A percentile compares a stretch with the other conserved stretches of the same genome.
phyloP scores from a whole-genome alignment of 345 rosid species.

The Lumnitzera racemosa region DNA sequence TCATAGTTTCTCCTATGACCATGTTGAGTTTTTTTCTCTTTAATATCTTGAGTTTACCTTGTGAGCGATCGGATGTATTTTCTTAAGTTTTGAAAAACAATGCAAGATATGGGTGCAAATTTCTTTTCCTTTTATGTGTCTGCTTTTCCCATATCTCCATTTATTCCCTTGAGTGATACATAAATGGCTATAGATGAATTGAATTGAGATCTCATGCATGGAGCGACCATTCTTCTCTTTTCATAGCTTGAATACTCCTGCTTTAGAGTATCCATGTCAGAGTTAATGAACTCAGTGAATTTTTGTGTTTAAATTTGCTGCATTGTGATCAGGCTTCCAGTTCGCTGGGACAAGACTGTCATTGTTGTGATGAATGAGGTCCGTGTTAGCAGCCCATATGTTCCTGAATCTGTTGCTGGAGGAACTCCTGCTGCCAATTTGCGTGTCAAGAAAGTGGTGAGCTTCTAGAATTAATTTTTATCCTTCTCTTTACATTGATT shows the following conservation, averaged over 20 bases:
- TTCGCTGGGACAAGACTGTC: constrained; percentile 88
- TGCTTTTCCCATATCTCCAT: no score
- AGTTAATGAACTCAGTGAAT: background rate
- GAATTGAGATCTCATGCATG: no score
- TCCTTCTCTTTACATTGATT: background rate
- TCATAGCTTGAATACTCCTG: background rate
- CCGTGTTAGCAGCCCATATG: constrained; percentile 83
- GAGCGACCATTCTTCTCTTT: no score
- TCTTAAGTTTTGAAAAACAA: no score
- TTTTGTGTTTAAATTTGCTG: constrained; percentile 1
- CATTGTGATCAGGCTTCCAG: constrained; percentile 74
- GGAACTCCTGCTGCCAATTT: constrained; percentile 96
- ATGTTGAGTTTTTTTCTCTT: no score
- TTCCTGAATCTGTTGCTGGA: constrained; percentile 76
- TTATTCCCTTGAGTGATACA: no score
- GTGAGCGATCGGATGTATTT: no score
- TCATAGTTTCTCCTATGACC: no score
- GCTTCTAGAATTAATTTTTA: constrained; percentile 9
- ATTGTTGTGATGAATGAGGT: constrained; percentile 93
- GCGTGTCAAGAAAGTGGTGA: constrained; percentile 97
- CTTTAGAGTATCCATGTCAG: background rate
- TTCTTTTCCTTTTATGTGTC: no score
- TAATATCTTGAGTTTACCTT: no score
- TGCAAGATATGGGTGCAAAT: no score
- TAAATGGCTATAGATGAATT: no score